Evolutionary conservation across 306 rosid genomes (phyloP).

Genomic region (Cucumis melo): DNA sequence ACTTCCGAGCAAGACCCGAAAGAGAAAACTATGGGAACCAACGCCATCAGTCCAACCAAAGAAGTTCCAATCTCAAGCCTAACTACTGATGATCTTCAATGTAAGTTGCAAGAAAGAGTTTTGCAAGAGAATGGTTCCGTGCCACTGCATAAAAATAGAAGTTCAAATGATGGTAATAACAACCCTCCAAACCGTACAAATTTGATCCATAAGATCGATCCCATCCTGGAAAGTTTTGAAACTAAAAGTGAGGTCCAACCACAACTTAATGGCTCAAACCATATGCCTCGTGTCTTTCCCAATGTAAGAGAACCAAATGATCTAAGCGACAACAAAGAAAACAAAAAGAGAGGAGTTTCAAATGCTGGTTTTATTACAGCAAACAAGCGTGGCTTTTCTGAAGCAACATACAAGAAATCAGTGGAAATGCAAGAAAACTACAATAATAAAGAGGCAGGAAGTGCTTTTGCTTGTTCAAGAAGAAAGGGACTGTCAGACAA

Average conservation of each 20-base stretch:
- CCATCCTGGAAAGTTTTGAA: slow-evolving; percentile 7
- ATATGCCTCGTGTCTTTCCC: background rate
- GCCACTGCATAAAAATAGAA: slow-evolving; percentile 3
- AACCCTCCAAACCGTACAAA: slow-evolving; percentile 7
- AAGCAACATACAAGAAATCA: slow-evolving; percentile 18
- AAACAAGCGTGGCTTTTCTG: slow-evolving; percentile 19
- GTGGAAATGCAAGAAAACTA: slow-evolving; percentile 14
- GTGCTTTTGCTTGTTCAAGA: slow-evolving; percentile 8
- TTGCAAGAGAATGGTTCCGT: slow-evolving; percentile 1
- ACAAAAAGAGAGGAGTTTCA: slow-evolving; percentile 10
- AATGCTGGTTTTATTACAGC: slow-evolving; percentile 42
- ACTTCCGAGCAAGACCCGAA: background rate
- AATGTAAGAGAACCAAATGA: slow-evolving; percentile 14
- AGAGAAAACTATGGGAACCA: slow-evolving; percentile 10
- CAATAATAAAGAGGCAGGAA: slow-evolving; percentile 5
- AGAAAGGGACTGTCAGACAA: slow-evolving; percentile 48
- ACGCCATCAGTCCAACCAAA: slow-evolving; percentile 8
- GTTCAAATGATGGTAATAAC: background rate
- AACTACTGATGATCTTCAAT: slow-evolving; percentile 9
- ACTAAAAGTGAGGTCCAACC: slow-evolving; percentile 8
- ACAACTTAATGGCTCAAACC: slow-evolving; percentile 7
- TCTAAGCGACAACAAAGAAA: slow-evolving; percentile 23
- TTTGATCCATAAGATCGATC: background rate
- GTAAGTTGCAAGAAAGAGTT: background rate
- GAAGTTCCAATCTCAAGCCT: slow-evolving; percentile 5